phyloP scores from a whole-genome alignment of 495 filamentous ascomycete genomes.

The Pyrenula massariospora region DNA sequence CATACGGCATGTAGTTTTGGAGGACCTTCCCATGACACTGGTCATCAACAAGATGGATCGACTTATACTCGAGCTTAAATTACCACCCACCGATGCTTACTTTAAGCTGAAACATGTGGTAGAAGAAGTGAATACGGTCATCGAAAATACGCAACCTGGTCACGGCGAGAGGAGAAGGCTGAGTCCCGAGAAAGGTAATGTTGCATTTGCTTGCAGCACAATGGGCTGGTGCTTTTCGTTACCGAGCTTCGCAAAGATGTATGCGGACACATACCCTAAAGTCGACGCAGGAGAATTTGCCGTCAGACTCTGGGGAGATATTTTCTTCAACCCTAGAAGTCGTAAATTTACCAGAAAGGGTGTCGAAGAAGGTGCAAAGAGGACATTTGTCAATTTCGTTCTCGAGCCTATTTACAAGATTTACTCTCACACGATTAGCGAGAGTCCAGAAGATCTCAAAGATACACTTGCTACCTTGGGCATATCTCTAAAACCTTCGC shows the following conservation, averaged over 20 bases:
- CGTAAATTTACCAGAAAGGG: constrained; percentile 84
- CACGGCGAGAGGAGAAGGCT: constrained; percentile 68
- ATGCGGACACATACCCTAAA: constrained; percentile 74
- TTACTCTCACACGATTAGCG: constrained; percentile 89
- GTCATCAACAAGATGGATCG: constrained; percentile 97
- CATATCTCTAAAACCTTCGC: constrained; percentile 78
- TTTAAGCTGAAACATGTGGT: constrained; percentile 98
- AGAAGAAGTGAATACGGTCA: constrained; percentile 93
- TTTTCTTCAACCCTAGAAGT: constrained; percentile 86
- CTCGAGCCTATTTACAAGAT: constrained; percentile 96
- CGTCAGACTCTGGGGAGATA: constrained; percentile 82
- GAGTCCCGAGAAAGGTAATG: constrained; percentile 95
- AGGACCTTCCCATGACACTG: constrained; percentile 78
- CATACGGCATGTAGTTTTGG: constrained; percentile 87
- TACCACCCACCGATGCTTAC: constrained; percentile 91
- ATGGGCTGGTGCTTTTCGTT: constrained; percentile 98
- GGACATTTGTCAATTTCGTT: constrained; percentile 89
- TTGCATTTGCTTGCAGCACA: constrained; percentile 80
- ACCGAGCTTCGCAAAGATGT: constrained; percentile 90
- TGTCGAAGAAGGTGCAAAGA: constrained; percentile 65
- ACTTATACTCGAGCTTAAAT: constrained; percentile 84
- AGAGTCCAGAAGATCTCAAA: constrained; percentile 79
- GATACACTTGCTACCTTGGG: constrained; percentile 67
- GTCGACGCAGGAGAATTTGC: constrained; percentile 73
- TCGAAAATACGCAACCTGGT: constrained; percentile 77